A percentile compares a stretch with the other conserved stretches of the same genome.
phyloP scores from a whole-genome alignment of 163 green algal genomes.

The Volvox carteri region DNA sequence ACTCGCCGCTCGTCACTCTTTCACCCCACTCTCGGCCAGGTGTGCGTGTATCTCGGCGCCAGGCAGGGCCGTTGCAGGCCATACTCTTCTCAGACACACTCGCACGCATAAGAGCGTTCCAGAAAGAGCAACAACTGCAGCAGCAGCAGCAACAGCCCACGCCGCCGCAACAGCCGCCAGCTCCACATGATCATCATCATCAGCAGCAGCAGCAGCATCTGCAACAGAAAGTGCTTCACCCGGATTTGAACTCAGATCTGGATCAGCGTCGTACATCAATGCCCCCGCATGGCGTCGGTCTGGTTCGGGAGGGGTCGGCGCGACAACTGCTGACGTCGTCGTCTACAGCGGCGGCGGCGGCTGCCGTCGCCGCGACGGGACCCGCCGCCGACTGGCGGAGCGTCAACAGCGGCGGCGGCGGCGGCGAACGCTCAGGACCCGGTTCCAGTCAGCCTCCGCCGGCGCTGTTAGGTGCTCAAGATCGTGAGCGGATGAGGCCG shows the following conservation, averaged over 20 bases:
- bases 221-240: not conserved
- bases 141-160: not conserved
- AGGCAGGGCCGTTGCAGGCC: constrained; percentile 52
- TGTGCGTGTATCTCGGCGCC: constrained; percentile 43
- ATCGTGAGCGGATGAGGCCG: not conserved
- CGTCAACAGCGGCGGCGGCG: too few species aligned
- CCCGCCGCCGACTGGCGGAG: not conserved
- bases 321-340: not conserved
- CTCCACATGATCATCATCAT: not conserved
- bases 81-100: constrained; percentile 61
- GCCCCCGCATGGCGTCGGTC: not conserved
- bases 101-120: constrained; percentile 36
- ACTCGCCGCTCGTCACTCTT: not conserved
- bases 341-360: not conserved
- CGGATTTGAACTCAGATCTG: not conserved
- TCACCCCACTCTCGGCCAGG: not conserved
- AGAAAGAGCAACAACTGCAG: constrained; percentile 4
- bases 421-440: too few species aligned
- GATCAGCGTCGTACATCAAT: not conserved
- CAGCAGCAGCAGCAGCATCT: not conserved
- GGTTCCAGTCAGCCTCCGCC: too few species aligned
- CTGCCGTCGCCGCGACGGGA: too few species aligned
- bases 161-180: not conserved
- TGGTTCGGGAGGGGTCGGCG: not conserved
- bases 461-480: not conserved